A percentile compares a stretch with the other conserved stretches of the same genome.
These are phyloP conservation scores for Stellera chamaejasme DNA, from an alignment of 345 rosid species.

Conservation along the genomic window DNA sequence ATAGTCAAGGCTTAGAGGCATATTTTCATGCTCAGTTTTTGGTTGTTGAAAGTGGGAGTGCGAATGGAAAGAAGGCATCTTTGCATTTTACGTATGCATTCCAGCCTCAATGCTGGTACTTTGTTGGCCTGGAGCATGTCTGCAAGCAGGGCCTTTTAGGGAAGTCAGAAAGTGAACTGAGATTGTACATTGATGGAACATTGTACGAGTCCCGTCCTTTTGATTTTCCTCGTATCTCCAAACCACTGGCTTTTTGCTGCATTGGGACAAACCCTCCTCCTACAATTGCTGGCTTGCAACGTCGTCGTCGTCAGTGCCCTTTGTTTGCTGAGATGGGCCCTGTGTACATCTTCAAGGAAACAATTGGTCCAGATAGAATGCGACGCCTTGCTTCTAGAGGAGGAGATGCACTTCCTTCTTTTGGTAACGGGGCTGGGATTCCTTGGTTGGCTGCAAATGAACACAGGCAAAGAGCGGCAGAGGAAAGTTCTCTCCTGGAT, in stretches of 20 bases:
- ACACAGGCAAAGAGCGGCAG: conserved; percentile 43
- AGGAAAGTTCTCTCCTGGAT: conserved; percentile 80
- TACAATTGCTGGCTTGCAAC: conserved; percentile 96
- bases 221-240: conserved; percentile 92
- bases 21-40: conserved; percentile 97
- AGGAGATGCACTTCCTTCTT: conserved; percentile 85
- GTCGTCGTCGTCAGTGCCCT: conserved; percentile 98
- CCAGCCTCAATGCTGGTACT: conserved; percentile 99
- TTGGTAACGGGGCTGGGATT: conserved; percentile 91
- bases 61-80: conserved; percentile 90
- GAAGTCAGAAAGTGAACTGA: conserved; percentile 88
- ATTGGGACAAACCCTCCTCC: conserved; percentile 99
- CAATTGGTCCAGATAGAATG: conserved; percentile 94
- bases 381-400: conserved; percentile 89
- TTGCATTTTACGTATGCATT: conserved; percentile 98
- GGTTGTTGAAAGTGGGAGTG: conserved; percentile 94
- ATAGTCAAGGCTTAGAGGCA: conserved; percentile 96
- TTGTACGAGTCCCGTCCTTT: conserved; percentile 90
- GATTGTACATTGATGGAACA: conserved; percentile 88
- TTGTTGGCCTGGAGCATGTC: conserved; percentile 88
- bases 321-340: conserved; percentile 99
- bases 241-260: conserved; percentile 96
- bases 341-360: conserved; percentile 88
- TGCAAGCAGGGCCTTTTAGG: conserved; percentile 83
- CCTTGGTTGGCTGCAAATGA: conserved; percentile 93